Evolutionary conservation across 345 rosid species (phyloP), one percentile per base, ranked within the genome.

Genomic region (Arabis alpina): DNA sequence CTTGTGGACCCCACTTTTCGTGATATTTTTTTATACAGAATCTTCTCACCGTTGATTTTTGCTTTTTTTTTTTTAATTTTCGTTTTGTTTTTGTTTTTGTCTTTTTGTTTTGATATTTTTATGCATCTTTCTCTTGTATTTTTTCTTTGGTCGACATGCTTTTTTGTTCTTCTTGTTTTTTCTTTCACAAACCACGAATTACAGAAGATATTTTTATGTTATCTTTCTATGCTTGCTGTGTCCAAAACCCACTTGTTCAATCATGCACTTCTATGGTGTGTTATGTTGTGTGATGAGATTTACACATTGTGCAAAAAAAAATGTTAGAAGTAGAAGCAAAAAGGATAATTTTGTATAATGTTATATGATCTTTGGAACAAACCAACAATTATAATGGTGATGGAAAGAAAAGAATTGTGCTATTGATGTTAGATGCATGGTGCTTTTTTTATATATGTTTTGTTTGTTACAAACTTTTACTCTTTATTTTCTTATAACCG

Each of bases 91-190:
- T 32, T 64, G 30, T 23, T 27, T 61, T 47, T 68, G 71, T 75
- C 70, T 55, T 62, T 55, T 69, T 63, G 59, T 62, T 62, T 37
- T 75, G 64, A 75, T 68, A 67, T 67, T 74, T 61, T 73, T 39
- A 2, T 54, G 57, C 5, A 39, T 42, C 69, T 57, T 58, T 48
- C 49, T 54, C 12, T 47, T 50, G 24, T 73, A 64, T 54, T 5
- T 64, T 42, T 27, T 53, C 8, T 41, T 51, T 73, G 28, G 77
- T 64, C 57, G 64, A 49, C 65, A 64, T 39, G 43, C 0, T 36
- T 55, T 71, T 42, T 51, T 42, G n/a, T n/a, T 5, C 19, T 16
- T 30, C 14, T 16, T n/a, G n/a, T n/a, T n/a, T n/a, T 11, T 51
- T 15, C 0, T 41, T 30, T 65, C 66, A 65, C 45, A 57, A 49